These are phyloP conservation scores for Cercophora samala DNA, from an alignment of 495 filamentous ascomycete species.

Conservation along the genomic window DNA sequence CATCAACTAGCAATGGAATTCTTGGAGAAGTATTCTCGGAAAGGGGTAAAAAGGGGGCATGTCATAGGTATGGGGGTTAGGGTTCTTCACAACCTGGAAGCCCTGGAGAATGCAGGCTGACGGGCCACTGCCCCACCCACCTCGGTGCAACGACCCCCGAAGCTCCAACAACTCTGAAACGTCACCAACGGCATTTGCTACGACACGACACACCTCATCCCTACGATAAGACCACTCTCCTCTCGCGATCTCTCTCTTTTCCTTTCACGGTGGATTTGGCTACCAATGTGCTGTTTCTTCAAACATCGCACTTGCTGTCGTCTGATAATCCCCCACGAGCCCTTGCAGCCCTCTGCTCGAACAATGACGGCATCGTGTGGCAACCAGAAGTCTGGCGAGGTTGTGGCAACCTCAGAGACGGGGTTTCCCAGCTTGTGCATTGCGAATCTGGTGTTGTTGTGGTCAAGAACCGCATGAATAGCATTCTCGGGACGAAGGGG, in stretches of 20 bases:
- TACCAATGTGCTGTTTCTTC: neutral
- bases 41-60: too few species aligned
- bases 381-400: neutral
- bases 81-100: too few species aligned
- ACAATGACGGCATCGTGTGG: neutral
- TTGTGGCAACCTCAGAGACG: neutral
- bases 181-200: too few species aligned
- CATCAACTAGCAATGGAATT: neutral
- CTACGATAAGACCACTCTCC: too few species aligned
- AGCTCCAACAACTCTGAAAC: neutral
- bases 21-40: too few species aligned
- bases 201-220: too few species aligned
- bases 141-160: neutral
- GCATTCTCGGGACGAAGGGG: slow-evolving; percentile 1
- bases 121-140: neutral
- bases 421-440: neutral
- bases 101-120: too few species aligned
- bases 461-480: neutral
- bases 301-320: neutral
- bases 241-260: neutral
- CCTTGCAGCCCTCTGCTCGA: neutral
- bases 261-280: neutral
- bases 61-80: too few species aligned
- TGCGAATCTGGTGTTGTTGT: neutral
- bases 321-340: neutral